Evolutionary conservation across 768 basidiomycete genomes (phyloP), one percentile per base, ranked within the genome.

Genomic region (Tephrocybe sp.): DNA sequence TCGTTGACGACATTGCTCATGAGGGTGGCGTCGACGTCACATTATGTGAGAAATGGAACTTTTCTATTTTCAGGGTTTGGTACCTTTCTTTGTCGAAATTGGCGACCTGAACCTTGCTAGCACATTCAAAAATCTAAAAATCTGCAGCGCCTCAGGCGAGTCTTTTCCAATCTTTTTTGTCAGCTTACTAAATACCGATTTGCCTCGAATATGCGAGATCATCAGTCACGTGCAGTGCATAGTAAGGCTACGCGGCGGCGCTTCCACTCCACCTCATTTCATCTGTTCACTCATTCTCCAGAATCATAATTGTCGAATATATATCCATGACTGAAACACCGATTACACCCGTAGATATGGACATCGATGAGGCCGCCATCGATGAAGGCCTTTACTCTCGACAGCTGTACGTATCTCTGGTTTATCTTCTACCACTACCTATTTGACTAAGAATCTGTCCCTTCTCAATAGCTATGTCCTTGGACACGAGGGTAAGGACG

Each of bases 351-450:
- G 64, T 66, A 25, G 79, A 79, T 56, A 92, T 92, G 89, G 89
- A 92, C 54, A 78, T 91, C 56, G 89, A 92, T 66, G 90, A 91
- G 68, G 76, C 85, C 27, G 79, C 86, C 50, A 93, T 94, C 70
- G 92, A 94, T 69, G 93, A 94, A 72, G 90, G 91, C 42, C 75
- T 95, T 41, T 94, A 95, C 71, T 94, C 91, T 57, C 87, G 92
- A 60, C 92, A 94, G 74, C 72, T 95, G 88, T 92, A 68, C 77
- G 91, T 44, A 33, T 34, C 45, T 42, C 31, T 36, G 41, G n/a
- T n/a, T n/a, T 41, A 15, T 57, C 47, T 37, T 45, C 34, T 18
- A 42, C 23, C 43, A n/a, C 47, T 40, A 38, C 43, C 40, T 48
- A 61, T 38, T 50, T 43, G 44, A 45, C 53, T 52, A 46, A 58